Percentiles rank a stretch among this genome's conserved stretches.
Conservation (phyloP, 2,329 filamentous ascomycete species). For the Microsporum audouinii region DNA sequence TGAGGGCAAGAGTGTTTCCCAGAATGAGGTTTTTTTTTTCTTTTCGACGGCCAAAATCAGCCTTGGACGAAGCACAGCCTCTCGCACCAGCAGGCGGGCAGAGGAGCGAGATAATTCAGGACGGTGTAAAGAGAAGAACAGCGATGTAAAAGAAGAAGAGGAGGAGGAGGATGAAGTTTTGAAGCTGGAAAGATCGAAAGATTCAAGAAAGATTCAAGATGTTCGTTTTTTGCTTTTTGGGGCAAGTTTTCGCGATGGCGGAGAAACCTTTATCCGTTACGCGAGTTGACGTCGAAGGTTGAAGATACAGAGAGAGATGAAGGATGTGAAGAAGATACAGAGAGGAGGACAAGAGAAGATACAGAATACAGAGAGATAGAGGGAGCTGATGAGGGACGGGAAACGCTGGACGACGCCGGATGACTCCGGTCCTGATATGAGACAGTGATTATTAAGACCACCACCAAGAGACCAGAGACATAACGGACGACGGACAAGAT, state of each 20-base stretch:
- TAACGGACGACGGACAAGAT: background rate
- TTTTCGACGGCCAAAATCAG: conserved; percentile 19
- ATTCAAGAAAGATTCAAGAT: conserved; percentile 11
- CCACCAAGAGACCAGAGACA: background rate
- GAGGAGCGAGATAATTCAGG: conserved; percentile 11
- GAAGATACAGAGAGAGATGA: background rate
- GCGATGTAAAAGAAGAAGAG: conserved; percentile 18
- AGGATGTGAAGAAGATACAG: background rate
- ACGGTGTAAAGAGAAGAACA: conserved; percentile 6
- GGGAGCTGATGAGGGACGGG: background rate
- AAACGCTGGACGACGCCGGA: background rate
- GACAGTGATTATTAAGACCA: background rate
- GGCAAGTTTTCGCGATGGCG: conserved; percentile 14
- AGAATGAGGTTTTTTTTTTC: conserved; percentile 7
- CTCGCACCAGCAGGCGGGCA: conserved; percentile 1
- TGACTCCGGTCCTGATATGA: background rate
- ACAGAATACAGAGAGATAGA: too few species aligned
- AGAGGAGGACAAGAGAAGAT: background rate
- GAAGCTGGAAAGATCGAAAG: conserved; percentile 11
- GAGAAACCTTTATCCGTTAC: conserved; percentile 1
- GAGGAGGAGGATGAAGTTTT: conserved; percentile 15
- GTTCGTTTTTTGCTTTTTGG: conserved; percentile 3
- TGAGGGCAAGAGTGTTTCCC: background rate
- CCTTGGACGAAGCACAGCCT: background rate
- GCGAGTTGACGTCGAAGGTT: background rate